Conservation (phyloP, 2,329 filamentous ascomycete species). For the Exophiala sp. region DNA sequence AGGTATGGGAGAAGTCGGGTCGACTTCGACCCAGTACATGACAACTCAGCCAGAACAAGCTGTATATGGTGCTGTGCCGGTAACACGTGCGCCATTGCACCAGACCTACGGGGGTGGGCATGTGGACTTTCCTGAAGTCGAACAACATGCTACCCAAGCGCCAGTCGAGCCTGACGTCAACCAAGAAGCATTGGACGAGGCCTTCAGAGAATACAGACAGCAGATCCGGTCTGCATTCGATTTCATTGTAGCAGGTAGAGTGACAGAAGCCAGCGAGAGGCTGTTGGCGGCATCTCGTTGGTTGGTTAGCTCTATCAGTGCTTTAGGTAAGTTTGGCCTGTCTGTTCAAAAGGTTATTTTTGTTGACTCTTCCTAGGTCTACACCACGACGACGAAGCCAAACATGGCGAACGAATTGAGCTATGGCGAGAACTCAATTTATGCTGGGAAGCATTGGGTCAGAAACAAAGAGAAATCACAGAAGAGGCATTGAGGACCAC, state of each 20-base stretch:
- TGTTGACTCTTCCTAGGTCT: slow-evolving; percentile 44
- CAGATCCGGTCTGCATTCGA: slow-evolving; percentile 65
- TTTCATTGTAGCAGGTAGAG: slow-evolving; percentile 60
- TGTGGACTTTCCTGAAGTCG: slow-evolving; percentile 43
- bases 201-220: slow-evolving; percentile 63
- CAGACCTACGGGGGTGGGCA: slow-evolving; percentile 53
- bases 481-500: slow-evolving; percentile 58
- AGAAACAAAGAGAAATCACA: slow-evolving; percentile 75
- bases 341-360: background rate
- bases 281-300: slow-evolving; percentile 64
- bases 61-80: slow-evolving; percentile 59
- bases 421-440: slow-evolving; percentile 95
- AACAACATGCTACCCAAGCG: slow-evolving; percentile 34
- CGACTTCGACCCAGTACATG: slow-evolving; percentile 59
- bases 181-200: slow-evolving; percentile 56
- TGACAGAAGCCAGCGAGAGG: slow-evolving; percentile 57
- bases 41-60: slow-evolving; percentile 59
- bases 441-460: slow-evolving; percentile 79
- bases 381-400: slow-evolving; percentile 72
- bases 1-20: slow-evolving; percentile 55
- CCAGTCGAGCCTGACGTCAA: slow-evolving; percentile 37
- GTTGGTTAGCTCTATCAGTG: slow-evolving; percentile 62
- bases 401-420: slow-evolving; percentile 72
- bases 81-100: slow-evolving; percentile 48
- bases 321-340: slow-evolving; percentile 57